Conservation (phyloP, 2,329 filamentous ascomycete species). For the Rutstroemia sp. region DNA sequence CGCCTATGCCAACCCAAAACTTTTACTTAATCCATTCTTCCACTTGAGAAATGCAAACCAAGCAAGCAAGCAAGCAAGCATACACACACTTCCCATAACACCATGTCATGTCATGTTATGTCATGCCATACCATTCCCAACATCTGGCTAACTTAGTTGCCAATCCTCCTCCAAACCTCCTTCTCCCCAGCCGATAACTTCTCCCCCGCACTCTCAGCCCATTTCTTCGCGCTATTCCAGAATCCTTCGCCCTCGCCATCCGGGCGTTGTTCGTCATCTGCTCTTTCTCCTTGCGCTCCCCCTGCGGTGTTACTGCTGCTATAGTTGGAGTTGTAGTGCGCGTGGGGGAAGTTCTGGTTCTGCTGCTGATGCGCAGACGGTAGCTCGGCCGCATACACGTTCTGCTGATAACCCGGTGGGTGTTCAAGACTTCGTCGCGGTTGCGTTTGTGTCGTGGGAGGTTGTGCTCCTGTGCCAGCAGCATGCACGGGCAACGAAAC, state of each 20-base stretch:
- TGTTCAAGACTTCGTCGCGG: conserved; percentile 25
- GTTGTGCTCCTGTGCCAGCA: neutral
- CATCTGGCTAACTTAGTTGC: conserved; percentile 33
- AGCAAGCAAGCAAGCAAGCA: no score
- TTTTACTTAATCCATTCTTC: no score
- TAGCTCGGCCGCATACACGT: conserved; percentile 45
- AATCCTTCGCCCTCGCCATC: conserved; percentile 30
- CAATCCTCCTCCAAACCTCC: conserved; percentile 57
- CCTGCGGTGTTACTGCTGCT: no score
- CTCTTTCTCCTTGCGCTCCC: no score
- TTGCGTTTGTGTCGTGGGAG: neutral
- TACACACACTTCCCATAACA: no score
- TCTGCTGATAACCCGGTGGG: conserved; percentile 46
- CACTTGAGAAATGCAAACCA: no score
- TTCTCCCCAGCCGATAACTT: conserved; percentile 51
- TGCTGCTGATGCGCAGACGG: conserved; percentile 36
- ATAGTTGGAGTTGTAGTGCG: no score
- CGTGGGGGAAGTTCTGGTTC: conserved; percentile 10
- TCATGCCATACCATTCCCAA: neutral
- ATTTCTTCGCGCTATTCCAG: conserved; percentile 50
- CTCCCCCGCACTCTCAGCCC: conserved; percentile 48
- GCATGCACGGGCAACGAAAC: conserved; percentile 19
- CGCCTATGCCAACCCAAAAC: no score
- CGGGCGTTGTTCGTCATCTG: no score
- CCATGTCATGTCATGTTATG: neutral